Percentiles rank a stretch among this genome's conserved stretches.
phyloP scores from a whole-genome alignment of 192 early-diverging fungal genomes.

The Backusella morwellensis region DNA sequence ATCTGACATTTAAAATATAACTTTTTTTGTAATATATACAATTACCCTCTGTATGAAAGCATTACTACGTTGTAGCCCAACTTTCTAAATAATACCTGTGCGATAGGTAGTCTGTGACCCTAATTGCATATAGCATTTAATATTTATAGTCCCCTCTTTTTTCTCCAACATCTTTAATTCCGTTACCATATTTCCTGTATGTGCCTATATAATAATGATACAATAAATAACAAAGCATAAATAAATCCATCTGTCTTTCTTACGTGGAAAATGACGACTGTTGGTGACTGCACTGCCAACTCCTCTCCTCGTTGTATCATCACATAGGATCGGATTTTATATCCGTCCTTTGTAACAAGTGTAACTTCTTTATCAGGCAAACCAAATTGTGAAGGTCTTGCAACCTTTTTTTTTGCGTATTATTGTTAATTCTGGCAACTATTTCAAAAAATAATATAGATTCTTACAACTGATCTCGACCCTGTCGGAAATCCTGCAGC shows the following conservation, averaged over 20 bases:
- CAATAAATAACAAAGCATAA: neutral
- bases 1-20: neutral
- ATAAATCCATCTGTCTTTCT: slow-evolving; percentile 29
- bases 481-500: slow-evolving; percentile 33
- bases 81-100: slow-evolving; percentile 64
- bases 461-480: slow-evolving; percentile 31
- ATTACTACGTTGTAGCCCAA: slow-evolving; percentile 90
- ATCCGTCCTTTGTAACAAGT: slow-evolving; percentile 77
- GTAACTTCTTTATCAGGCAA: slow-evolving; percentile 65
- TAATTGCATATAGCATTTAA: slow-evolving; percentile 14
- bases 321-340: slow-evolving; percentile 75
- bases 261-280: slow-evolving; percentile 67
- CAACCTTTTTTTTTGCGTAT: slow-evolving; percentile 42
- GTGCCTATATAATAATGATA: slow-evolving; percentile 11
- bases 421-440: neutral
- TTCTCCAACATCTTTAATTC: neutral
- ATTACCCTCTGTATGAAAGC: slow-evolving; percentile 93
- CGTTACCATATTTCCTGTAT: slow-evolving; percentile 92
- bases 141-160: neutral
- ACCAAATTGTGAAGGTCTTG: slow-evolving; percentile 65
- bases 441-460: neutral
- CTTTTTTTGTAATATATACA: neutral
- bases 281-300: slow-evolving; percentile 57
- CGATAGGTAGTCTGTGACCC: slow-evolving; percentile 95
- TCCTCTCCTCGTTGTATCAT: slow-evolving; percentile 63